Base-by-base conservation (phyloP, 2,329 filamentous ascomycete species). In the Ascochyta fabae region DNA sequence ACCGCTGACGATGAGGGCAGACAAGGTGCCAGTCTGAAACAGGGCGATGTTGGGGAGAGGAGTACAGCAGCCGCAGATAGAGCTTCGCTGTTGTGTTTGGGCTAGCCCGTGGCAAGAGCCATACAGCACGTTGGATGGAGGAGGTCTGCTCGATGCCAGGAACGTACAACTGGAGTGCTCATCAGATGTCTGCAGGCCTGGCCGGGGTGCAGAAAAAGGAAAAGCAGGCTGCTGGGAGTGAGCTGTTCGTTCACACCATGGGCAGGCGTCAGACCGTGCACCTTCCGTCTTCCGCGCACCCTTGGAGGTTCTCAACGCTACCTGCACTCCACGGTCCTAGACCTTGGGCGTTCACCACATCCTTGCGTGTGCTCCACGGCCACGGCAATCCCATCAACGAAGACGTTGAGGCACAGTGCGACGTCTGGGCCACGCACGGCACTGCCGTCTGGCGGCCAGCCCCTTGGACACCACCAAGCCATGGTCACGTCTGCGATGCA, bases 21-120 rank as follows among this genome's bases (percentile, higher is more conserved):
- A 64, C 65, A 56, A 62, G 67, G 67, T 58, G 62, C 58, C 65
- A 65, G 61, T 67, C 66, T 74, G 70, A 72, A 73, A 73, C 70
- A 57, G 64, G 60, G 50, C 53, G 63, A 67, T 66, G 59, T 62
- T 67, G 64, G 59, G 58, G 59, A 52, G 61, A 65, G 68, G 67
- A 59, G 66, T 66, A 75, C 73, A 70, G 62, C 71, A 73, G 71
- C 51, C 57, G 67, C 66, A 66, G 61, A 55, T 56, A 59, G 58
- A 65, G 62, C 53, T 50, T 47, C 43, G 36, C 47, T 36, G 47
- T 65, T 58, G 67, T 71, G 70, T 66, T 59, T 66, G 62, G 67
- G 59, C 56, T 67, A 59, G 70, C 53, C 61, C 61, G 65, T 58
- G 66, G 61, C 65, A 61, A 59, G 54, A 66, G 67, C 66, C 66